Base-by-base conservation (phyloP, 176 grass and related monocot genomes). In the Avena atlantica region DNA sequence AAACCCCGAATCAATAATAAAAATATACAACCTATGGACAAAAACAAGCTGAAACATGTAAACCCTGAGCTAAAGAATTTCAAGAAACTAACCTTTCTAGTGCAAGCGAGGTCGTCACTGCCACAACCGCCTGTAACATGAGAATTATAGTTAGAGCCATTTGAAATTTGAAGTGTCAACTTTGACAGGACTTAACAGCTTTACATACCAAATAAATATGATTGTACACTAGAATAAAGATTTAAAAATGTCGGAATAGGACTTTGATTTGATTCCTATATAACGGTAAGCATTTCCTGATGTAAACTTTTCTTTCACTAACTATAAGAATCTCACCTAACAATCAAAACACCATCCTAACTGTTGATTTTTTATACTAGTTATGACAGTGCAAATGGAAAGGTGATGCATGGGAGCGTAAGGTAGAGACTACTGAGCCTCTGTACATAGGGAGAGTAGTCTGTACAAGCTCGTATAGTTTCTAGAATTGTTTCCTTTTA, bases 21-120 rank as follows among this genome's bases (percentile, higher is more conserved):
- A 75, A 42, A 66, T 53, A 82, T 4, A 14, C 14, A 86, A 13
- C 12, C 37, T 79, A 37, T 17, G 19, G 78, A 17, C 0, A 7
- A 44, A 90, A 72, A 10, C 23, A 86, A 23, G 23, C 42, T 70
- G 9, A 81, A 27, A 80, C 53, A 25, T 66, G 8, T 27, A 79
- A 68, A 70, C 9, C 9, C 12, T 75, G 55, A 75, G 37, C 20
- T 31, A 79, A 69, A 16, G 3, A 34, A 48, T 73, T 4, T 76
- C 55, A 65, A 78, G 78, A 89, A 78, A 36, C 88, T 79, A 81
- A 98, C 96, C 93, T 98, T 95, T 96, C 90, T 78, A 98, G 62
- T 52, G 89, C 97, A 76, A 96, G 93, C 0, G 85, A 89, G 21
- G 97, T 94, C 70, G 92, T 80, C 50, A 79, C 93, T n/a, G 92